Evolutionary conservation across 345 rosid species (phyloP).

Genomic region (Anastatica hierochuntica): DNA sequence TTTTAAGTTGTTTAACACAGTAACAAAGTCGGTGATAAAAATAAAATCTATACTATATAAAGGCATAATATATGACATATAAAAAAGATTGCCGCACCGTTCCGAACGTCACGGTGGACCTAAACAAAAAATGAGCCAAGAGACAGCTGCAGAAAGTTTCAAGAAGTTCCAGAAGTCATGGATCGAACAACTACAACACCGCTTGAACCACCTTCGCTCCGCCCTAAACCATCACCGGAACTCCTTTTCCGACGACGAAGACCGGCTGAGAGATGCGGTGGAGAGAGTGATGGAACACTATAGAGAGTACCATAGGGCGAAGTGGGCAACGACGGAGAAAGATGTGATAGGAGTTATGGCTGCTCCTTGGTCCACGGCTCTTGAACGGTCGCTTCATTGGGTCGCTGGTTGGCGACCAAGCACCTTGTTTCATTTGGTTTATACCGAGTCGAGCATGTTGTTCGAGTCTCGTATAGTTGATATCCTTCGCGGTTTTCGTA

Average conservation of each 20-base stretch:
- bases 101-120: slow-evolving; percentile 6
- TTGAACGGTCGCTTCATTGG: slow-evolving; percentile 86
- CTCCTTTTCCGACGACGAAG: slow-evolving; percentile 10
- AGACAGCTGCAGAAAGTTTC: slow-evolving; percentile 30
- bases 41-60: neutral
- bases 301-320: slow-evolving; percentile 43
- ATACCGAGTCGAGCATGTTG: slow-evolving; percentile 65
- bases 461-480: slow-evolving; percentile 71
- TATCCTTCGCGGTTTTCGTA: slow-evolving; percentile 50
- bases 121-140: slow-evolving; percentile 15
- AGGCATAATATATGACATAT: neutral
- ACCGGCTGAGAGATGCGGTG: slow-evolving; percentile 32
- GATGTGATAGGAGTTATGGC: slow-evolving; percentile 48
- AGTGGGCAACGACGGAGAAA: slow-evolving; percentile 35
- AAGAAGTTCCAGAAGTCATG: slow-evolving; percentile 45
- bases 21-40: slow-evolving; percentile 7
- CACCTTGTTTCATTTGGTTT: slow-evolving; percentile 66
- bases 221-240: slow-evolving; percentile 33
- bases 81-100: neutral
- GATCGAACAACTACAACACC: slow-evolving; percentile 47
- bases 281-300: slow-evolving; percentile 41
- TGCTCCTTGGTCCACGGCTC: slow-evolving; percentile 67
- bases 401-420: slow-evolving; percentile 78
- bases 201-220: slow-evolving; percentile 40
- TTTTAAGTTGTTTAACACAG: neutral